Evolutionary conservation across 192 early-diverging fungal species (phyloP).

Genomic region (Umbelopsis vinacea): DNA sequence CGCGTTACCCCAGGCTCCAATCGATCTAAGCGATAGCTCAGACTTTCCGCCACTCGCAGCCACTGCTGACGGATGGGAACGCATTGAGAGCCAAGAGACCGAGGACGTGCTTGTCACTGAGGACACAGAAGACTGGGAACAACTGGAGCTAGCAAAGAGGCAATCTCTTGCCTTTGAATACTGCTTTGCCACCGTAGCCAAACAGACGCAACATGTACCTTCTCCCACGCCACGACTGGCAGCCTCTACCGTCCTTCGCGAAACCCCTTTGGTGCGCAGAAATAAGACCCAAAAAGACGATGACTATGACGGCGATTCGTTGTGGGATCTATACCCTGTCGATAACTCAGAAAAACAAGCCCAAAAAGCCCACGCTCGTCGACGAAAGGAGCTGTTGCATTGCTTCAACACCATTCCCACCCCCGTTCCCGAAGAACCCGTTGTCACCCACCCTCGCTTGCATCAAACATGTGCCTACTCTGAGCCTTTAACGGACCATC

Average conservation of each 20-base stretch:
- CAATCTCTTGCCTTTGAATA: not conserved
- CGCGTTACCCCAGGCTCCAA: not conserved
- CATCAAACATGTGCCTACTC: not conserved
- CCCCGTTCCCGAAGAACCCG: not conserved
- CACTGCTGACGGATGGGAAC: constrained; percentile 2
- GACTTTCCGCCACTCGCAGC: constrained; percentile 4
- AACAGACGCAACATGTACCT: constrained; percentile 6
- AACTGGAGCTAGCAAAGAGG: not conserved
- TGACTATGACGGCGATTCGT: not conserved
- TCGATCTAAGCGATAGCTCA: not conserved
- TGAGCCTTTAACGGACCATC: not conserved
- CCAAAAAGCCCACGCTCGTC: not conserved
- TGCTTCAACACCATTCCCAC: constrained; percentile 1
- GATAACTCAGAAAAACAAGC: not conserved
- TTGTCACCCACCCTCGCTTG: not conserved
- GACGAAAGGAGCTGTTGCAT: not conserved
- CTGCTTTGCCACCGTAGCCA: constrained; percentile 6
- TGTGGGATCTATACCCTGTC: not conserved
- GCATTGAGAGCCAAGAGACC: not conserved
- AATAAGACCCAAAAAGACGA: not conserved
- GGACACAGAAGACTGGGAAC: constrained; percentile 1
- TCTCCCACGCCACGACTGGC: not conserved
- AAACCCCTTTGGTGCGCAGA: not conserved
- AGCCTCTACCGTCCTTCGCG: not conserved
- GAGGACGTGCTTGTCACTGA: not conserved